A percentile compares a stretch with the other conserved stretches of the same genome.
phyloP scores from a whole-genome alignment of 805 yeast species.

The Candida jianshihensis region DNA sequence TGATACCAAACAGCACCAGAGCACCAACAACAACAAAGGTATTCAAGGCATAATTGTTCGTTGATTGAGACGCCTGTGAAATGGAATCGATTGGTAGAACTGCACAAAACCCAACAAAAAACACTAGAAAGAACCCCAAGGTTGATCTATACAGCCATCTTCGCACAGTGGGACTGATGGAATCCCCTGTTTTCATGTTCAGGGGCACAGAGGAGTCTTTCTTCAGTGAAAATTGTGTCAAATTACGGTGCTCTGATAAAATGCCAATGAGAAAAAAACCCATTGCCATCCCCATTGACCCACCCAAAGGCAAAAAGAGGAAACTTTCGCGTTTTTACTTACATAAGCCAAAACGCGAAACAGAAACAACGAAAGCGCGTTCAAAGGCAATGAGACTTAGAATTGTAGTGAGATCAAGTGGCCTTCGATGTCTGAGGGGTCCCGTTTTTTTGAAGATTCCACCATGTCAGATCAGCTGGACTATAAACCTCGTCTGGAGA shows the following conservation, averaged over 20 bases:
- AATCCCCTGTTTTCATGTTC: neutral
- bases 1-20: constrained; percentile 50
- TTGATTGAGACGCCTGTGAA: constrained; percentile 47
- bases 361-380: neutral
- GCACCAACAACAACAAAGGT: constrained; percentile 75
- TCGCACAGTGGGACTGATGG: constrained; percentile 12
- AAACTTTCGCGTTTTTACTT: constrained; percentile 1
- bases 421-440: constrained; percentile 5
- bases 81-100: constrained; percentile 80
- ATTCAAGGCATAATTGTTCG: constrained; percentile 62
- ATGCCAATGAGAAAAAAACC: too few species aligned
- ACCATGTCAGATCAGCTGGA: too few species aligned
- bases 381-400: neutral
- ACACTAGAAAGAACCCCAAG: constrained; percentile 30
- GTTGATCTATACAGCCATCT: constrained; percentile 42
- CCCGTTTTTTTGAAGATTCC: constrained; percentile 12
- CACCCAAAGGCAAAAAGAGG: neutral
- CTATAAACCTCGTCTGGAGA: neutral
- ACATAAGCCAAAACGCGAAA: neutral
- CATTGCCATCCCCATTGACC: too few species aligned
- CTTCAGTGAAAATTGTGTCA: too few species aligned
- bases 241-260: too few species aligned
- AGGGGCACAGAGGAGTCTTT: too few species aligned
- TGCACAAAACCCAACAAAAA: constrained; percentile 52
- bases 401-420: neutral